Percentiles rank a stretch among this genome's conserved stretches.
These are phyloP conservation scores for Cryptococcus maquisensis DNA, from an alignment of 1,284 basidiomycete genomes.

Conservation along the genomic window DNA sequence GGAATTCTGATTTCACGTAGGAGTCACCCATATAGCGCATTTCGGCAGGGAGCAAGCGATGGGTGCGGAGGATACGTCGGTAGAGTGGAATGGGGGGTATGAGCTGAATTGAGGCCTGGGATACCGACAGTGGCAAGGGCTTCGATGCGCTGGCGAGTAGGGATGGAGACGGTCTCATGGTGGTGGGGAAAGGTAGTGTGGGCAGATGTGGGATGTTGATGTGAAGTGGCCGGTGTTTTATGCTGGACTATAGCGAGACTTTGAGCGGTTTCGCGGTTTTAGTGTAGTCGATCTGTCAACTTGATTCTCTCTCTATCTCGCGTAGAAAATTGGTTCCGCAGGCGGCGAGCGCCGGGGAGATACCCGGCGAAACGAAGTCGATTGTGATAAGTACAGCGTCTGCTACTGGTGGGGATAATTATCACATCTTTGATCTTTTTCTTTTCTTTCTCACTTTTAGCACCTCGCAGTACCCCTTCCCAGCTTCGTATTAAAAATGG, in stretches of 20 bases:
- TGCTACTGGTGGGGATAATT: no score
- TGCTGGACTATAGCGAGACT: no score
- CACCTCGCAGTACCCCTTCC: neutral
- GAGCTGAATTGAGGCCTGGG: constrained; percentile 61
- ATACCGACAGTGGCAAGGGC: constrained; percentile 61
- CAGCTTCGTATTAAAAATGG: neutral
- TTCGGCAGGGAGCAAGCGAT: constrained; percentile 67
- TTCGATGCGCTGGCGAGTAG: constrained; percentile 50
- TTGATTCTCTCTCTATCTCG: no score
- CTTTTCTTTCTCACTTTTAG: neutral
- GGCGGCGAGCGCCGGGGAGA: no score
- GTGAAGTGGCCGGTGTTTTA: no score
- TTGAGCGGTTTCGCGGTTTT: no score
- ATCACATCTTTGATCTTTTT: neutral
- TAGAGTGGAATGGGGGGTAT: constrained; percentile 76
- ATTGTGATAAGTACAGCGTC: no score
- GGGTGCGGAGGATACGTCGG: constrained; percentile 71
- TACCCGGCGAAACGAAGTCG: no score
- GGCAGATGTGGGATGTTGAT: no score
- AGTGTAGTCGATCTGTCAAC: no score
- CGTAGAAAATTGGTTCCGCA: no score
- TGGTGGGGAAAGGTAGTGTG: neutral
- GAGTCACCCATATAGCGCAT: constrained; percentile 82
- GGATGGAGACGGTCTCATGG: constrained; percentile 20
- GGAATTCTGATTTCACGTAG: constrained; percentile 87